phyloP scores from a whole-genome alignment of 495 filamentous ascomycete species.

The Penicillium paxilli region DNA sequence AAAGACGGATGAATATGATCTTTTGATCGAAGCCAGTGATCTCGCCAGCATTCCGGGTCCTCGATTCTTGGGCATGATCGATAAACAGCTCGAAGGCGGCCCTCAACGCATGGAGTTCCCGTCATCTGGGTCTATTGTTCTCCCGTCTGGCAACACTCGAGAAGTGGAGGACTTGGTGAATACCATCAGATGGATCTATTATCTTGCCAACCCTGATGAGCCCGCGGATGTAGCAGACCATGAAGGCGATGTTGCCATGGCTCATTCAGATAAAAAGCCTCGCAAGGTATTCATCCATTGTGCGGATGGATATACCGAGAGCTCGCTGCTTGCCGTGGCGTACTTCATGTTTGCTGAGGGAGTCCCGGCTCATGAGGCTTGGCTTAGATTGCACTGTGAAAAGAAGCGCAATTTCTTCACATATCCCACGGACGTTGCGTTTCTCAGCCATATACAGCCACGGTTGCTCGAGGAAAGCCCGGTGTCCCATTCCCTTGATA shows the following conservation, averaged over 20 bases:
- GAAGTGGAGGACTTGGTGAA: conserved; percentile 83
- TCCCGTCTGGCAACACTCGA: conserved; percentile 73
- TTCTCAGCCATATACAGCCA: conserved; percentile 72
- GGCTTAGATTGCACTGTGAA: conserved; percentile 78
- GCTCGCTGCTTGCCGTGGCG: conserved; percentile 78
- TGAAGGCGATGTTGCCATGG: conserved; percentile 60
- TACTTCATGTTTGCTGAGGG: conserved; percentile 91
- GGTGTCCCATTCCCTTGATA: conserved; percentile 19
- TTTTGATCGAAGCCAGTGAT: conserved; percentile 86
- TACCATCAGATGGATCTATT: conserved; percentile 86
- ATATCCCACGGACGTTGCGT: conserved; percentile 83
- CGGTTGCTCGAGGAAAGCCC: conserved; percentile 64
- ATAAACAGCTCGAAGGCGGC: conserved; percentile 54
- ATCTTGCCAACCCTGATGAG: conserved; percentile 62
- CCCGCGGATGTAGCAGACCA: conserved; percentile 45
- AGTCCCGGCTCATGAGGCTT: conserved; percentile 76
- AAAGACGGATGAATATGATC: conserved; percentile 53
- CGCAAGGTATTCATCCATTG: conserved; percentile 86
- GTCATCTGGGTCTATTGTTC: conserved; percentile 84
- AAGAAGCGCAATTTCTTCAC: conserved; percentile 93
- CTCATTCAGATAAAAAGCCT: conserved; percentile 31
- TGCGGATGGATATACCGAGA: conserved; percentile 94
- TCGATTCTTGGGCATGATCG: conserved; percentile 56
- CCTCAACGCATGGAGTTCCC: conserved; percentile 79
- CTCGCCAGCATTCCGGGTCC: conserved; percentile 65